Conservation (phyloP, 2,329 filamentous ascomycete genomes). For the Podosphaera leucotricha region DNA sequence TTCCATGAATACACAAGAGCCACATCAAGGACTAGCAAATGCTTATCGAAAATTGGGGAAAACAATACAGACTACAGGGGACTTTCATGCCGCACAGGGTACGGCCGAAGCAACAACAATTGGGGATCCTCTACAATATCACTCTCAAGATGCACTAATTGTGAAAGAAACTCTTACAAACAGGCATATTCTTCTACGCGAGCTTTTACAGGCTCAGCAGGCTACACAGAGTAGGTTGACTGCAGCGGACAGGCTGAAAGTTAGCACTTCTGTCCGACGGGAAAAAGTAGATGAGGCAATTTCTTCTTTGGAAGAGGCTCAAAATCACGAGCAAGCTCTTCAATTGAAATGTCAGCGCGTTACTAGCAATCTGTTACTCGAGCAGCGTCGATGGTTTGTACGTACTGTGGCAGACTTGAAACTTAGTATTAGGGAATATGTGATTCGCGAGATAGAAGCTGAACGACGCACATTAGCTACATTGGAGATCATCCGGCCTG, state of each 20-base stretch:
- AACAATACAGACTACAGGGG: conserved; percentile 75
- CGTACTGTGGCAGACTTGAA: conserved; percentile 70
- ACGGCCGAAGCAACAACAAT: conserved; percentile 91
- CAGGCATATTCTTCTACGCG: conserved; percentile 83
- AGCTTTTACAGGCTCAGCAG: conserved; percentile 79
- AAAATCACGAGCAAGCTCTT: conserved; percentile 58
- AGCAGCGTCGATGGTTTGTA: conserved; percentile 77
- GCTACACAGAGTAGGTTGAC: conserved; percentile 58
- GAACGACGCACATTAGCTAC: conserved; percentile 80
- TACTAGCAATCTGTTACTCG: conserved; percentile 66
- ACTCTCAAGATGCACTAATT: conserved; percentile 87
- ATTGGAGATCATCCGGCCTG: conserved; percentile 78
- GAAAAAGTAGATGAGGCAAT: conserved; percentile 99
- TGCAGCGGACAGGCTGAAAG: conserved; percentile 72
- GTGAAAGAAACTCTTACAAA: conserved; percentile 97
- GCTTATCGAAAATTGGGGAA: conserved; percentile 92
- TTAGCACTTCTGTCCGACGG: conserved; percentile 60
- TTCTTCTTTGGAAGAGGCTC: conserved; percentile 64
- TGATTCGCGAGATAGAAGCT: conserved; percentile 81
- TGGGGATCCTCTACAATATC: conserved; percentile 80
- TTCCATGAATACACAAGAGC: conserved; percentile 71
- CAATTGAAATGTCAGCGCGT: conserved; percentile 71
- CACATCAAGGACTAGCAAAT: conserved; percentile 63
- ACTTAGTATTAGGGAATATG: conserved; percentile 69
- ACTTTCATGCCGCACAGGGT: conserved; percentile 88